Conservation (phyloP, 2,329 filamentous ascomycete species). For the Pyricularia sp. region DNA sequence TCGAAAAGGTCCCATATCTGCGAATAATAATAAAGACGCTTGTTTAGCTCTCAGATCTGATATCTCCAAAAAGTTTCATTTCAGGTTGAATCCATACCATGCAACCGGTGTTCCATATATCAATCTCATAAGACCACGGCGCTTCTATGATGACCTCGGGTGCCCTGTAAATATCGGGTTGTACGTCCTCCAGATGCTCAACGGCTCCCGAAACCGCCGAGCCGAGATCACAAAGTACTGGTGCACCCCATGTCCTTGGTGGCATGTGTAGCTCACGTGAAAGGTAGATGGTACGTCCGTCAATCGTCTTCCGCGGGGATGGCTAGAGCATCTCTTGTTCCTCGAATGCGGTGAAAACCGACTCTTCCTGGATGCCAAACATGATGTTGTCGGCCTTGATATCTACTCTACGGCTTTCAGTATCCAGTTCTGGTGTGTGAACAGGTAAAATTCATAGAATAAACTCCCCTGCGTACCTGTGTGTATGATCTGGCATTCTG, state of each 20-base stretch:
- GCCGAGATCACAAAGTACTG: constrained; percentile 20
- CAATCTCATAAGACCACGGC: constrained; percentile 5
- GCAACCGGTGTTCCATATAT: constrained; percentile 19
- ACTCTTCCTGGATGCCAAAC: constrained; percentile 17
- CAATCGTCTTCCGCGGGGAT: constrained; percentile 16
- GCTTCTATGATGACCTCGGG: background rate
- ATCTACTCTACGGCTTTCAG: constrained; percentile 12
- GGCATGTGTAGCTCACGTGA: background rate
- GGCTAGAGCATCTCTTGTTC: constrained; percentile 17
- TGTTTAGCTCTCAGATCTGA: background rate
- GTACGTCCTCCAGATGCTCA: background rate
- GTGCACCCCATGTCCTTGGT: constrained; percentile 9
- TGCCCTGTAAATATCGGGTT: background rate
- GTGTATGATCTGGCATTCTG: constrained; percentile 13
- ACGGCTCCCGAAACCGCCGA: constrained; percentile 19
- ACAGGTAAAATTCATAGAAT: too few relatives aligned
- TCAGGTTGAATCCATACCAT: background rate
- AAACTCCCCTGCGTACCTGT: constrained; percentile 14
- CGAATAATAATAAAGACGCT: background rate
- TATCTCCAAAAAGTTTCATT: too few relatives aligned
- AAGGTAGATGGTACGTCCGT: constrained; percentile 4
- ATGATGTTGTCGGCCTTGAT: constrained; percentile 23
- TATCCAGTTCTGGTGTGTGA: too few relatives aligned
- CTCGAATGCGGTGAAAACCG: constrained; percentile 18
- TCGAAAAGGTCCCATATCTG: background rate